Percentiles rank a stretch among this genome's conserved stretches.
These are phyloP conservation scores for Solanum arcanum DNA, from an alignment of 257 asterid species.

Conservation along the genomic window DNA sequence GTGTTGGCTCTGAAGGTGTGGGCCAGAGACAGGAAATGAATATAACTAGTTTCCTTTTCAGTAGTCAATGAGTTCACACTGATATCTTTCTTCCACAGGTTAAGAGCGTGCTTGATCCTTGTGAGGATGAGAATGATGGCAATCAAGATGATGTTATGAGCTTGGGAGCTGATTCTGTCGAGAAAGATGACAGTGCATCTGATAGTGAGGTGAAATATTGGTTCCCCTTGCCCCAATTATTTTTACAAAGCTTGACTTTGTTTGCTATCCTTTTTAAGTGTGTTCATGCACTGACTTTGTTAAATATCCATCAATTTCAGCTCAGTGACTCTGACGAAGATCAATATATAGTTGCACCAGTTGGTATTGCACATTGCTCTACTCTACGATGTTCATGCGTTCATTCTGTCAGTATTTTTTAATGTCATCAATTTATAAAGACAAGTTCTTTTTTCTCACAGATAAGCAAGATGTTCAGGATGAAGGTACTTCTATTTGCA, in stretches of 20 bases:
- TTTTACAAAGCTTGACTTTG: not conserved
- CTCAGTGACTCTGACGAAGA: constrained; percentile 64
- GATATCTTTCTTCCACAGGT: constrained; percentile 41
- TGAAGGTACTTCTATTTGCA: constrained; percentile 37
- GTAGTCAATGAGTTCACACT: not conserved
- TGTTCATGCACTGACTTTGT: not conserved
- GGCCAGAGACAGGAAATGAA: not conserved
- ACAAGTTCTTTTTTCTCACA: constrained; percentile 8
- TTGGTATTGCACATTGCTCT: constrained; percentile 25
- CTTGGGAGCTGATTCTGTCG: constrained; percentile 59
- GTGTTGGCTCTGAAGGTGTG: constrained; percentile 80
- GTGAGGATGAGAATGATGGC: constrained; percentile 78
- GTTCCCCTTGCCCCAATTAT: not conserved
- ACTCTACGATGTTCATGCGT: not conserved
- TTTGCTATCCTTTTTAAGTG: not conserved
- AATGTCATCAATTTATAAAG: constrained; percentile 2
- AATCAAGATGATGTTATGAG: constrained; percentile 48
- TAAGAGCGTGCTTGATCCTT: constrained; percentile 93
- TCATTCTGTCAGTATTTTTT: not conserved
- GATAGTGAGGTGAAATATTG: constrained; percentile 64
- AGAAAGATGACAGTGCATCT: constrained; percentile 40
- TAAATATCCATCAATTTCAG: constrained; percentile 29
- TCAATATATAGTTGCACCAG: constrained; percentile 55
- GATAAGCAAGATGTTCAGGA: constrained; percentile 35
- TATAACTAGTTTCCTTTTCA: not conserved